phyloP scores from a whole-genome alignment of 495 filamentous ascomycete genomes.

The Cercophora scortea region DNA sequence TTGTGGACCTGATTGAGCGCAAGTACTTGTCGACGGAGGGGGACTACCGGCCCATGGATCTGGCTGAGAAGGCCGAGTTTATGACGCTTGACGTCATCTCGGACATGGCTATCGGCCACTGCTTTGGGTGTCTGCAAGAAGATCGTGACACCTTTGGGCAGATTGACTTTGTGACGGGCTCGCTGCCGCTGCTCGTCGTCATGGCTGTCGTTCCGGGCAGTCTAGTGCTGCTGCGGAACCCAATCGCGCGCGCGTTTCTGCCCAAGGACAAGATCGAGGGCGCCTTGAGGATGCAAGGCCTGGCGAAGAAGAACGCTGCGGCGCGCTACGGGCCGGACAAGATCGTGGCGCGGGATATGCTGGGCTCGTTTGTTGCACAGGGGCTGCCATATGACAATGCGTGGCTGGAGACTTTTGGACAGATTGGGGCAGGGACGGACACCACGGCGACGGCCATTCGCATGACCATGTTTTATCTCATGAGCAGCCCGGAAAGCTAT shows the following conservation, averaged over 20 bases:
- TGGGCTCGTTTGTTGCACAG: slow-evolving; percentile 26
- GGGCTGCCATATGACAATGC: slow-evolving; percentile 18
- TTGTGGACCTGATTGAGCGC: slow-evolving; percentile 31
- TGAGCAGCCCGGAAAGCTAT: slow-evolving; percentile 39
- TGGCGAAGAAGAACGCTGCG: slow-evolving; percentile 20
- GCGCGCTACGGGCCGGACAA: slow-evolving; percentile 25
- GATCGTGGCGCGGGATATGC: slow-evolving; percentile 26
- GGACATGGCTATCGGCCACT: slow-evolving; percentile 41
- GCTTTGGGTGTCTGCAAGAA: slow-evolving; percentile 35
- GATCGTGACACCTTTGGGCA: slow-evolving; percentile 43
- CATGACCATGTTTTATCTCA: slow-evolving; percentile 44
- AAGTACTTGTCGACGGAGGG: slow-evolving; percentile 28
- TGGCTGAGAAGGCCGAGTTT: slow-evolving; percentile 33
- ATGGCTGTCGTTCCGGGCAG: slow-evolving; percentile 15
- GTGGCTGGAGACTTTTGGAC: slow-evolving; percentile 30
- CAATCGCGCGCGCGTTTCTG: slow-evolving; percentile 36
- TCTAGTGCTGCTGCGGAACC: slow-evolving; percentile 18
- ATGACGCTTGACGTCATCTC: slow-evolving; percentile 46
- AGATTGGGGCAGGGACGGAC: slow-evolving; percentile 53
- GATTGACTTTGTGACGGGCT: slow-evolving; percentile 28
- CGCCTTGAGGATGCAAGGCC: slow-evolving; percentile 27
- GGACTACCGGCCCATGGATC: slow-evolving; percentile 27
- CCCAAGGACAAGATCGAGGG: slow-evolving; percentile 46
- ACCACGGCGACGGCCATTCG: slow-evolving; percentile 54
- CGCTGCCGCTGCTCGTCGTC: slow-evolving; percentile 19